These are phyloP conservation scores for Epithele typhae DNA, from an alignment of 768 basidiomycete species.

Conservation along the genomic window DNA sequence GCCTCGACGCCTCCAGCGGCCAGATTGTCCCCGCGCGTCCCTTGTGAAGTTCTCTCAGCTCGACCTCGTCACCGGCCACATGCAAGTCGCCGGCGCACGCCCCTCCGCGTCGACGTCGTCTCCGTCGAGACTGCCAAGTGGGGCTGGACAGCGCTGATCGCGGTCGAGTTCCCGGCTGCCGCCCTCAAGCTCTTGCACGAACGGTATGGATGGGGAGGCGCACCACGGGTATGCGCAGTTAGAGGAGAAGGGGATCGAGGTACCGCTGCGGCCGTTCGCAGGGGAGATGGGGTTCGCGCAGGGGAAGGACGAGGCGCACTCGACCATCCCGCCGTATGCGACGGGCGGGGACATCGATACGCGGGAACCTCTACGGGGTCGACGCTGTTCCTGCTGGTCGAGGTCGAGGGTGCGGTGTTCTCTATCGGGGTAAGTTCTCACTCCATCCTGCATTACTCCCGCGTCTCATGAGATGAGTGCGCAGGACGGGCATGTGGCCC, in stretches of 20 bases:
- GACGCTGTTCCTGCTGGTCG: slow-evolving; percentile 53
- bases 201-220: not conserved
- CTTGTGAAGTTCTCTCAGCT: slow-evolving; percentile 45
- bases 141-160: slow-evolving; percentile 58
- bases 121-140: slow-evolving; percentile 46
- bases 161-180: slow-evolving; percentile 49
- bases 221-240: no score
- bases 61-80: slow-evolving; percentile 58
- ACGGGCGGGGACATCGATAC: slow-evolving; percentile 65
- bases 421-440: slow-evolving; percentile 48
- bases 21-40: slow-evolving; percentile 42
- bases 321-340: slow-evolving; percentile 58
- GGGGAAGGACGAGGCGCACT: slow-evolving; percentile 44
- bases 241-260: slow-evolving; percentile 40
- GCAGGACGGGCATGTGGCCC: slow-evolving; percentile 65
- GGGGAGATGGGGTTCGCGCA: slow-evolving; percentile 64
- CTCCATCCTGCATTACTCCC: no score
- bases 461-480: not conserved
- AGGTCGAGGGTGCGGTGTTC: slow-evolving; percentile 57
- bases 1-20: slow-evolving; percentile 60
- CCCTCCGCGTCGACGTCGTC: slow-evolving; percentile 57
- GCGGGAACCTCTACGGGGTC: slow-evolving; percentile 46
- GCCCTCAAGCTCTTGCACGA: slow-evolving; percentile 50
- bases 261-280: slow-evolving; percentile 53
- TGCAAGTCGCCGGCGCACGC: slow-evolving; percentile 47